Percentiles rank a stretch among this genome's conserved stretches.
phyloP scores from a whole-genome alignment of 2,329 filamentous ascomycete genomes.

The Exophiala sp. region DNA sequence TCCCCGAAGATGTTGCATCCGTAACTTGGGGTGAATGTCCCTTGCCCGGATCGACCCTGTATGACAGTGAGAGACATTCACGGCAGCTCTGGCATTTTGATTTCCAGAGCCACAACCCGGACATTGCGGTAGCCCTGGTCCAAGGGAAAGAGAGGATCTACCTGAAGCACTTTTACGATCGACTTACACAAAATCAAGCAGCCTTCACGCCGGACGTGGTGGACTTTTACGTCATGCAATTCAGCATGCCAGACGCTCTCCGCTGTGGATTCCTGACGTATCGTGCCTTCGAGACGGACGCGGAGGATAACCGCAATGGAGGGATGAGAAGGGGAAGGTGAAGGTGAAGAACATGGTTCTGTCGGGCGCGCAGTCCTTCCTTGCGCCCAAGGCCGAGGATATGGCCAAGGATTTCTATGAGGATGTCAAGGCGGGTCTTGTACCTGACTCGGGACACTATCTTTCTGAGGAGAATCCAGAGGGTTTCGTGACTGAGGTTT shows the following conservation, averaged over 20 bases:
- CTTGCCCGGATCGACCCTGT: slow-evolving; percentile 34
- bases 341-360: slow-evolving; percentile 32
- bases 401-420: slow-evolving; percentile 36
- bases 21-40: slow-evolving; percentile 45
- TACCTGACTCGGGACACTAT: slow-evolving; percentile 36
- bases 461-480: slow-evolving; percentile 40
- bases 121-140: slow-evolving; percentile 41
- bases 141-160: slow-evolving; percentile 41
- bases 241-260: slow-evolving; percentile 36
- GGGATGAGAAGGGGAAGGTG: slow-evolving; percentile 33
- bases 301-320: slow-evolving; percentile 31
- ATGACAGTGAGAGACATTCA: slow-evolving; percentile 39
- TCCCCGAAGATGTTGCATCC: slow-evolving; percentile 32
- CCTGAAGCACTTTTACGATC: slow-evolving; percentile 44
- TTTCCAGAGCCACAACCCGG: slow-evolving; percentile 38
- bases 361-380: slow-evolving; percentile 32
- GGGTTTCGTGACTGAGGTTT: slow-evolving; percentile 34
- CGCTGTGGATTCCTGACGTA: slow-evolving; percentile 35
- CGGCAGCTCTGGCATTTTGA: slow-evolving; percentile 42
- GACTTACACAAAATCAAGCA: slow-evolving; percentile 35
- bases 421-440: slow-evolving; percentile 26
- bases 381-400: slow-evolving; percentile 28
- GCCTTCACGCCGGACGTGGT: slow-evolving; percentile 37
- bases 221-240: slow-evolving; percentile 40
- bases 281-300: slow-evolving; percentile 35